Conservation (phyloP, 257 asterid species). For the Mitragyna speciosa region DNA sequence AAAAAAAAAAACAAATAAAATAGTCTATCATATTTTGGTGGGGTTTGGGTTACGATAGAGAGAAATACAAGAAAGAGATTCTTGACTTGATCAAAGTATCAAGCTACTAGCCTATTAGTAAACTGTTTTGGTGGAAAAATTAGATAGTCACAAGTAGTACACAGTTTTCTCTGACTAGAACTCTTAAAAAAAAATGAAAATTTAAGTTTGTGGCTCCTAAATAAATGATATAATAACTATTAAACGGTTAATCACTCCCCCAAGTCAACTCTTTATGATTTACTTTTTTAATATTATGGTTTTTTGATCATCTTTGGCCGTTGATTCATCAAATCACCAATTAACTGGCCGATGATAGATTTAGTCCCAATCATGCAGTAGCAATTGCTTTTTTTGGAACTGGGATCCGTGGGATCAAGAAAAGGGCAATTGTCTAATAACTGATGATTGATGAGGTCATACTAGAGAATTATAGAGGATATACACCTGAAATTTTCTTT, state of each 20-base stretch:
- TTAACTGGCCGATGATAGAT: background rate
- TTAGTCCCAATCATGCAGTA: background rate
- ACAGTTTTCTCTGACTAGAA: slow-evolving; percentile 15
- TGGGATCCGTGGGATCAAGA: background rate
- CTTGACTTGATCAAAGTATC: slow-evolving; percentile 24
- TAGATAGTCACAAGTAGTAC: background rate
- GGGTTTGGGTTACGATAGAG: background rate
- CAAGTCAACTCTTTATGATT: slow-evolving; percentile 3
- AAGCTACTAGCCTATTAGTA: background rate
- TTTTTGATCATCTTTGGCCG: background rate
- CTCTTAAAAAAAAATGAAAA: background rate
- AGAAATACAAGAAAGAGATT: background rate
- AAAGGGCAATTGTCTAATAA: background rate
- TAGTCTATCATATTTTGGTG: background rate
- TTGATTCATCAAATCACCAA: background rate
- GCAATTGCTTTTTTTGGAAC: background rate
- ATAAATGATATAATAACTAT: background rate
- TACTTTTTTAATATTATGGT: background rate
- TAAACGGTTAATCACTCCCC: background rate
- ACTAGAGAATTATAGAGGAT: background rate
- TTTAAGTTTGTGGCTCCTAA: background rate
- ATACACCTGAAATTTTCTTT: background rate
- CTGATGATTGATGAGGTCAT: background rate
- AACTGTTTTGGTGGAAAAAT: background rate
- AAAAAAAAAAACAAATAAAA: background rate